phyloP scores from a whole-genome alignment of 768 basidiomycete species.

The Kwoniella sp. region DNA sequence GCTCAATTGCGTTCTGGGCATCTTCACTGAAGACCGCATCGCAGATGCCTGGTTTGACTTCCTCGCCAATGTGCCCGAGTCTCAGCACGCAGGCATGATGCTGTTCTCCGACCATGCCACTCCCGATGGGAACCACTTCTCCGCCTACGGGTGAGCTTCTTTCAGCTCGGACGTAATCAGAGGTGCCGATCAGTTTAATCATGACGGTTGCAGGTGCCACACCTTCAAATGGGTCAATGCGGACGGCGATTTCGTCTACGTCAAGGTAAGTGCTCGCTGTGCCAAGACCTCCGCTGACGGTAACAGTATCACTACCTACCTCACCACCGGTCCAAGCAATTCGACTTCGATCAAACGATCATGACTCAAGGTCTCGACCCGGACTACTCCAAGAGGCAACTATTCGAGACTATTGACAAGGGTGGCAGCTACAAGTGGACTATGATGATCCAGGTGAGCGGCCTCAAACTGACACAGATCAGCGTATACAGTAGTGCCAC shows the following conservation, averaged over 20 bases:
- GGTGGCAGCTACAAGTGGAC: constrained; percentile 50
- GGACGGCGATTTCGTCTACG: constrained; percentile 35
- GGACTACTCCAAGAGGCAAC: constrained; percentile 52
- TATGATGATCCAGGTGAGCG: constrained; percentile 31
- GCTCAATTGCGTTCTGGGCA: neutral
- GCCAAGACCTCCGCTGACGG: neutral
- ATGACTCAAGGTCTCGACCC: constrained; percentile 47
- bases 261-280: constrained; percentile 38
- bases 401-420: constrained; percentile 50
- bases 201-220: constrained; percentile 22
- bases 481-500: no score
- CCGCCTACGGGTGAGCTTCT: constrained; percentile 32
- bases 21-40: neutral
- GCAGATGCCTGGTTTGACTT: constrained; percentile 53
- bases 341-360: constrained; percentile 47
- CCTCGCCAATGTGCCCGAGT: constrained; percentile 50
- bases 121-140: constrained; percentile 44
- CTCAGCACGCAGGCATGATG: constrained; percentile 52
- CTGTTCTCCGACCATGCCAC: constrained; percentile 51
- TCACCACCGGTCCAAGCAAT: constrained; percentile 38
- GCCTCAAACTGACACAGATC: neutral
- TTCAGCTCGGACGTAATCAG: no score
- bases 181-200: no score
- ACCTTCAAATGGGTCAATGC: constrained; percentile 48
- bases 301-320: constrained; percentile 45